phyloP scores from a whole-genome alignment of 257 asterid genomes.

The Ilex aquifolium region DNA sequence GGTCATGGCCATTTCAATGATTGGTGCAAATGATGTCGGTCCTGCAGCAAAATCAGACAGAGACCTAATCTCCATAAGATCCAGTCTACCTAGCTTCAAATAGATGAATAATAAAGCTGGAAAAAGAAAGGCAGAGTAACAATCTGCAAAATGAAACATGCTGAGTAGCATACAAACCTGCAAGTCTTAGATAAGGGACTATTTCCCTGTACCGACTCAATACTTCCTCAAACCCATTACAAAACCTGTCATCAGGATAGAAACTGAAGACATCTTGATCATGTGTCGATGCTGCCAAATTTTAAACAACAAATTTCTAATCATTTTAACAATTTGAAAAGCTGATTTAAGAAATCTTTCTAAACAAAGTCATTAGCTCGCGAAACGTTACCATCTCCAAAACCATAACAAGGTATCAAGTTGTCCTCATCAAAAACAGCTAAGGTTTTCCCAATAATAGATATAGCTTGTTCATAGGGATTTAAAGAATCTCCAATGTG shows the following conservation, averaged over 20 bases:
- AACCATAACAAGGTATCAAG: conserved; percentile 92
- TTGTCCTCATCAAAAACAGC: conserved; percentile 91
- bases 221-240: conserved; percentile 93
- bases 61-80: conserved; percentile 10
- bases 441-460: conserved; percentile 88
- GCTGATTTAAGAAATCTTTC: too few species aligned
- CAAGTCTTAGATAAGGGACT: conserved; percentile 60
- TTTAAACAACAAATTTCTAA: background rate
- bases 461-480: conserved; percentile 90
- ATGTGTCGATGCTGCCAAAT: conserved; percentile 71
- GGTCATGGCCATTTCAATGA: conserved; percentile 79
- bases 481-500: conserved; percentile 55
- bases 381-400: conserved; percentile 71
- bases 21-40: conserved; percentile 93
- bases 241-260: conserved; percentile 56
- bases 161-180: conserved; percentile 48
- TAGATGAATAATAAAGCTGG: conserved; percentile 3
- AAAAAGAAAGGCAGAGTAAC: background rate
- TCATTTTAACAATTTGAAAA: too few species aligned
- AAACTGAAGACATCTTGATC: conserved; percentile 89
- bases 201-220: conserved; percentile 71
- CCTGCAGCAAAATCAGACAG: conserved; percentile 46
- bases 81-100: background rate
- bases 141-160: background rate
- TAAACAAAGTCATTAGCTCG: background rate